Base-by-base conservation (phyloP, 2,329 filamentous ascomycete species). In the Colletotrichum filicis region DNA sequence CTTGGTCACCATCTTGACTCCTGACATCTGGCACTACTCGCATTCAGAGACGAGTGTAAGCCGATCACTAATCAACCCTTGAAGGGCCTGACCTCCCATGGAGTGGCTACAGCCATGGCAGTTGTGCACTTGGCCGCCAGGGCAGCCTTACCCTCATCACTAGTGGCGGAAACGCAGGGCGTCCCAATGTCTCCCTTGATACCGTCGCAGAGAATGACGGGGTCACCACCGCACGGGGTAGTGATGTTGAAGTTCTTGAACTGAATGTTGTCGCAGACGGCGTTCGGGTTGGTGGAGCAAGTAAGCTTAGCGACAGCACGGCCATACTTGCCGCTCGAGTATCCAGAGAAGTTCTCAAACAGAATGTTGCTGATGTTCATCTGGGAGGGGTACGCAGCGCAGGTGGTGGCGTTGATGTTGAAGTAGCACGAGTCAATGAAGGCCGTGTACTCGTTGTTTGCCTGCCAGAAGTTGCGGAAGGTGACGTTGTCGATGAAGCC, bases 401-500 rank as follows among this genome's bases (percentile, higher is more conserved):
- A 92, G n/a, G 91, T 84, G 2, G 89, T 91, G 62, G 88, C 77
- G 77, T 92, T 92, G 73, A 84, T 87, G 80, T 92, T 89, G 9
- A 80, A 80, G 71, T 82, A 82, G 76, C 81, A 82, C 75, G 81
- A 80, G 60, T 80, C 80, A 73, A 92, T 84, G 76, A 91, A 88
- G 74, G 92, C 89, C 6, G 88, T 89, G 76, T 90, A 91, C 79
- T 92, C 90, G 76, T 90, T 89, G 74, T 92, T 91, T 30, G 84
- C 80, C 72, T 91, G 84, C 28, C 77, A 76, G 82, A 91, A 88
- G 73, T 85, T 85, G 71, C 91, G 86, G 79, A 89, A 92, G 2
- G 89, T 91, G 73, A 92, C 84, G 80, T 92, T 92, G 73, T 85
- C 84, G 61, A 92, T 90, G 37, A 83, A 82, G n/a, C 91, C 91